Evolutionary conservation across 164 flowering plant genomes (phyloP).

Genomic region (Santalum album): DNA sequence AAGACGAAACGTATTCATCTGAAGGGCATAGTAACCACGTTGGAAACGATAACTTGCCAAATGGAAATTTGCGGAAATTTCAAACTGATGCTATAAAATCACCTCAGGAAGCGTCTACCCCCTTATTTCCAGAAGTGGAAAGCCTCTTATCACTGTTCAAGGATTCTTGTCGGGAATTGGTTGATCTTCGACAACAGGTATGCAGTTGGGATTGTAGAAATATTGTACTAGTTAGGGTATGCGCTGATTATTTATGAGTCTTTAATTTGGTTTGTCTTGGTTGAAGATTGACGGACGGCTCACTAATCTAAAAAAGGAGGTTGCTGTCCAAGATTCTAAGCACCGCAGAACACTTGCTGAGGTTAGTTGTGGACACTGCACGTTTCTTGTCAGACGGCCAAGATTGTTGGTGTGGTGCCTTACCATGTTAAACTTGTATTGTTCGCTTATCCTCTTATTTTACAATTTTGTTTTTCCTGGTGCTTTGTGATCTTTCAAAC

Average conservation of each 20-base stretch:
- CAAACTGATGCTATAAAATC: conserved; percentile 45
- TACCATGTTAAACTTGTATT: not conserved
- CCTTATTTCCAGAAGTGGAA: conserved; percentile 91
- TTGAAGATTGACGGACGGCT: conserved; percentile 78
- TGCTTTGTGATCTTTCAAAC: not conserved
- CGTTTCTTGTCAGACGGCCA: too few relatives aligned
- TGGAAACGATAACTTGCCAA: conserved; percentile 46
- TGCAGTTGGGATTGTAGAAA: not conserved
- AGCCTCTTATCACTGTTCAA: conserved; percentile 64
- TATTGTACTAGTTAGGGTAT: not conserved
- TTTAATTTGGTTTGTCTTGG: conserved; percentile 6
- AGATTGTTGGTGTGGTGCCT: too few relatives aligned
- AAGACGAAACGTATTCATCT: conserved; percentile 56
- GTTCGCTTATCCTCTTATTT: not conserved
- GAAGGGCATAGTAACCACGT: conserved; percentile 50
- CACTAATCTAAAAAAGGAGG: conserved; percentile 73
- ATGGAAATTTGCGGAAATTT: conserved; percentile 47
- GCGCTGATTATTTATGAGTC: not conserved
- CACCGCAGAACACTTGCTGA: conserved; percentile 88
- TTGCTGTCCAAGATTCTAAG: conserved; percentile 79
- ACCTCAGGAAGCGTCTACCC: conserved; percentile 41
- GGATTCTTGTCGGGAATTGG: conserved; percentile 78
- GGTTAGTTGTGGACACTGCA: conserved; percentile 36
- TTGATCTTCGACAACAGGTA: conserved; percentile 82
- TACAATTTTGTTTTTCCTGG: not conserved